phyloP scores from a whole-genome alignment of 345 rosid species.

The Turritis glabra region DNA sequence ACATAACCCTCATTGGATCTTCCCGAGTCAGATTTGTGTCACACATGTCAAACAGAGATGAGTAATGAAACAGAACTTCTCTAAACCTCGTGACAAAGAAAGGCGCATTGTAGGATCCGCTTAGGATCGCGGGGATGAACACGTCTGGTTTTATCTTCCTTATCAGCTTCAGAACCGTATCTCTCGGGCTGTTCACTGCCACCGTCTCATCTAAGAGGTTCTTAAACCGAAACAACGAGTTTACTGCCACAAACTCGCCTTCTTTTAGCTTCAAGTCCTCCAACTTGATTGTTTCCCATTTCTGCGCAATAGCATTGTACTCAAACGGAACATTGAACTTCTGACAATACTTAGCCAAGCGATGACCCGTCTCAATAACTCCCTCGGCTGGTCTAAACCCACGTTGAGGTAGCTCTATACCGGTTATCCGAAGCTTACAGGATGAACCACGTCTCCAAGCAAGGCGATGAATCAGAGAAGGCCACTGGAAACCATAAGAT shows the following conservation, averaged over 20 bases:
- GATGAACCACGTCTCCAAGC: conserved; percentile 52
- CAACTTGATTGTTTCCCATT: conserved; percentile 68
- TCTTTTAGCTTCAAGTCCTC: conserved; percentile 55
- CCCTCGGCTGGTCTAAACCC: conserved; percentile 84
- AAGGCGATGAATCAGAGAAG: conserved; percentile 58
- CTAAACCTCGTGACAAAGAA: conserved; percentile 71
- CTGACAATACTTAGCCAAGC: conserved; percentile 69
- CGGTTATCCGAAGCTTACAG: conserved; percentile 81
- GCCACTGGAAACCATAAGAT: conserved; percentile 86
- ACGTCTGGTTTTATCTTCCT: conserved; percentile 60
- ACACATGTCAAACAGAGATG: conserved; percentile 63
- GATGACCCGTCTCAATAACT: conserved; percentile 61
- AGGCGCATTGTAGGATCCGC: conserved; percentile 69
- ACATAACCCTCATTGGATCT: conserved; percentile 55
- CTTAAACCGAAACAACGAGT: conserved; percentile 56
- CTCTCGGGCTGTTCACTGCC: conserved; percentile 56
- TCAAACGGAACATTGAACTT: conserved; percentile 67
- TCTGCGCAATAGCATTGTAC: conserved; percentile 65
- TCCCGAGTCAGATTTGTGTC: conserved; percentile 49
- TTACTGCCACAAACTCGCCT: conserved; percentile 66
- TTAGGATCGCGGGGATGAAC: conserved; percentile 47
- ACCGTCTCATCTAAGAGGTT: conserved; percentile 74
- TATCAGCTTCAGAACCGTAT: conserved; percentile 53
- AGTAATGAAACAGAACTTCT: conserved; percentile 73
- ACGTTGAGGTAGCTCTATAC: conserved; percentile 73